These are phyloP conservation scores for Schoenoplectus triqueter DNA, from an alignment of 202 grass and related monocot species.

Conservation along the genomic window DNA sequence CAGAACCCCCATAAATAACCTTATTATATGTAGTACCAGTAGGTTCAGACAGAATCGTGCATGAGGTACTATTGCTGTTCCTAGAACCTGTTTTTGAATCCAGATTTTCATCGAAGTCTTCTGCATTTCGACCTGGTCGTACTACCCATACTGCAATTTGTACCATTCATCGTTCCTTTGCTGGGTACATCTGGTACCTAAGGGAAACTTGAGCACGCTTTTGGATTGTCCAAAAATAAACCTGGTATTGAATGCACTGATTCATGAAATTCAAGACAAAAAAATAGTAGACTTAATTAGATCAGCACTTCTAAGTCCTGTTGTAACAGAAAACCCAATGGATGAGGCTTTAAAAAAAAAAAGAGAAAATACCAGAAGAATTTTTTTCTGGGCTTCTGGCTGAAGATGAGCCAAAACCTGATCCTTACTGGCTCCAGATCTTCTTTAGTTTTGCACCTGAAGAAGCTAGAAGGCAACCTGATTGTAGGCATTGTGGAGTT, in stretches of 20 bases:
- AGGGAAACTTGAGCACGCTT: conserved; percentile 80
- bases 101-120: conserved; percentile 74
- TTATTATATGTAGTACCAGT: no score
- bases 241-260: conserved; percentile 70
- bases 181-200: conserved; percentile 96
- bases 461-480: conserved; percentile 70
- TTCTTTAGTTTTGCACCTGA: conserved; percentile 93
- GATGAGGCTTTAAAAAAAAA: conserved; percentile 67
- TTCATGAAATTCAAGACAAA: conserved; percentile 87
- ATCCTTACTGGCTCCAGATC: conserved; percentile 85
- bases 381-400: conserved; percentile 53
- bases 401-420: conserved; percentile 89
- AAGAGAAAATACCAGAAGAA: conserved; percentile 97
- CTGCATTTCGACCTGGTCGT: conserved; percentile 85
- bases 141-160: conserved; percentile 69
- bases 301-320: conserved; percentile 65
- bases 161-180: conserved; percentile 79
- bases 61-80: conserved; percentile 83
- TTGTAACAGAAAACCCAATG: conserved; percentile 47
- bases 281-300: conserved; percentile 81
- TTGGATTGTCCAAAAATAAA: conserved; percentile 66
- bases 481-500: conserved; percentile 86
- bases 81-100: conserved; percentile 86
- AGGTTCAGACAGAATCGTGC: conserved; percentile 77
- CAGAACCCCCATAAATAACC: not conserved